phyloP scores from a whole-genome alignment of 306 rosid genomes.

The Cyclanthera cordifolia region DNA sequence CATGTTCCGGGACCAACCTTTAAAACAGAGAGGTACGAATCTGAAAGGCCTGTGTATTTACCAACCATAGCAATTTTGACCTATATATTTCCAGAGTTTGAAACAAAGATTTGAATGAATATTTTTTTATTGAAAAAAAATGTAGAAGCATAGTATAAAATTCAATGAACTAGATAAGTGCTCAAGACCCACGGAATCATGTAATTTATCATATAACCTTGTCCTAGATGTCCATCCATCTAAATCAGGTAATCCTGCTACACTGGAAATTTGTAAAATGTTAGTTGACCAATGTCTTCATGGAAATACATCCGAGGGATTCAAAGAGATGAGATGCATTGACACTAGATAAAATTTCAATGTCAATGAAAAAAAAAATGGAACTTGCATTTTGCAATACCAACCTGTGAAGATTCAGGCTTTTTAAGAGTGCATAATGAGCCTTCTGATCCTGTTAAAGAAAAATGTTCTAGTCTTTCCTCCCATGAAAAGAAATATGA shows the following conservation, averaged over 20 bases:
- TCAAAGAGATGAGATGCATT: not conserved
- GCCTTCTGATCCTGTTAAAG: slow-evolving; percentile 38
- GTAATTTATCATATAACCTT: slow-evolving; percentile 26
- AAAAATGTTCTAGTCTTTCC: not conserved
- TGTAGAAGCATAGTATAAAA: not conserved
- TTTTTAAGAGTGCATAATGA: slow-evolving; percentile 33
- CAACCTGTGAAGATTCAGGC: slow-evolving; percentile 35
- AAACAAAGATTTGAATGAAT: not conserved
- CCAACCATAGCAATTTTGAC: slow-evolving; percentile 94
- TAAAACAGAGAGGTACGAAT: slow-evolving; percentile 83
- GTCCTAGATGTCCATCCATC: slow-evolving; percentile 35
- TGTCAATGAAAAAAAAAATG: not conserved
- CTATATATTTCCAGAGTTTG: slow-evolving; percentile 24
- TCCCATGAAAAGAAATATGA: not conserved
- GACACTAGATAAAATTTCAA: not conserved
- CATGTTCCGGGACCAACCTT: slow-evolving; percentile 39
- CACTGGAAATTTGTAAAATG: slow-evolving; percentile 18
- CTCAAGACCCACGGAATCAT: slow-evolving; percentile 29
- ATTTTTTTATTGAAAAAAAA: not conserved
- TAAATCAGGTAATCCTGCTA: slow-evolving; percentile 26
- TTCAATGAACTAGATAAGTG: slow-evolving; percentile 3
- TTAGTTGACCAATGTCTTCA: not conserved
- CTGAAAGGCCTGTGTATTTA: slow-evolving; percentile 81
- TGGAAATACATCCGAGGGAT: not conserved
- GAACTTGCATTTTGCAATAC: slow-evolving; percentile 1